Base-by-base conservation (phyloP, 225 moss, liverwort and hornwort species). In the Thuidium tamariscinum region DNA sequence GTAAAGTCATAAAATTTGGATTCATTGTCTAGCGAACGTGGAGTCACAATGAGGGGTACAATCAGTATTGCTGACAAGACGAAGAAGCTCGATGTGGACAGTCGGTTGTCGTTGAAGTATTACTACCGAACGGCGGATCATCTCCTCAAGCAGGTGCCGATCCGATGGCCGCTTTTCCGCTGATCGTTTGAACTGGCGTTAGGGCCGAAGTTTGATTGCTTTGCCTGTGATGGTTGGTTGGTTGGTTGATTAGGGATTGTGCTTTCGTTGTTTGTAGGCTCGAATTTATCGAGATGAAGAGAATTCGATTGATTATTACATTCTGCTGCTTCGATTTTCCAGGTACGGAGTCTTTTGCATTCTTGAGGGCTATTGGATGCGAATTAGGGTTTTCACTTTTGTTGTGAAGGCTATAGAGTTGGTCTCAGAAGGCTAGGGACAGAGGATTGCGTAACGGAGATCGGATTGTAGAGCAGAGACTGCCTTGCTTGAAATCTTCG, bases 51-150 rank as follows among this genome's bases (percentile, higher is more conserved):
- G 97, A 90, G 87, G 87, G 93, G 88, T 79, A 36, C 88, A 37
- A 81, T 96, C 80, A 89, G 88, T 86, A 96, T 99, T 87, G 93
- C 95, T 70, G 90, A 91, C 54, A 94, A 88, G 85, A 92, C 98
- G 82, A 90, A 89, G 92, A 96, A 92, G 88, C 76, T 94, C 56
- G 95, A 97, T 87, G 96, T 99, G 59, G 98, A 99, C 83, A 96
- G 90, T 88, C 90, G 97, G 21, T 94, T 99, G 42, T 93, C 96
- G 52, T 90, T 99, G 75, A 93, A 94, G 84, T 89, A 92, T 83
- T 99, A 97, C 74, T 95, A 95, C 64, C 95, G 97, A 36, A 93
- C 93, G 52, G 98, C 98, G 63, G 93, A 94, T 44, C 92, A 95
- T 92, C 96, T 99, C 67, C 95, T 95, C 18, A 94, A 86, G 80